Conservation (phyloP, 495 filamentous ascomycete species). For the Hypoxylon fragiforme region DNA sequence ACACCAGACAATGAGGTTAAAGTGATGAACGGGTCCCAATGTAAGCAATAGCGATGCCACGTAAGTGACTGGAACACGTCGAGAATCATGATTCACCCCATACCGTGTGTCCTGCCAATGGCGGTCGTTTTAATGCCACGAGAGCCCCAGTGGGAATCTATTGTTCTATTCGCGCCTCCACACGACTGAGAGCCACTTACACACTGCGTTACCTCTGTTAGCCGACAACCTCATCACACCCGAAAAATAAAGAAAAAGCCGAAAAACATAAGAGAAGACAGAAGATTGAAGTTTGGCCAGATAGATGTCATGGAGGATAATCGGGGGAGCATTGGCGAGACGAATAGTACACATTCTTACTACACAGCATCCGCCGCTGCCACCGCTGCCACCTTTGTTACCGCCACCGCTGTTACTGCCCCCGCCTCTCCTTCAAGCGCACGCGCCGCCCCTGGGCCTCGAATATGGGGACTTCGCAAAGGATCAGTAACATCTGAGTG, state of each 20-base stretch:
- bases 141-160: slow-evolving; percentile 3
- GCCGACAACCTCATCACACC: not conserved
- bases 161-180: slow-evolving; percentile 10
- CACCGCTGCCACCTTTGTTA: not conserved
- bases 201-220: not conserved
- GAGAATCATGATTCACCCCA: slow-evolving; percentile 13
- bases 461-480: slow-evolving; percentile 14
- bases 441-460: not conserved
- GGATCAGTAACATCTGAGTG: not conserved
- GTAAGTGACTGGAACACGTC: slow-evolving; percentile 23
- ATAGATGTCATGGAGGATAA: slow-evolving; percentile 4
- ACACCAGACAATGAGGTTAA: not conserved
- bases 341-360: not conserved
- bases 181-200: not conserved
- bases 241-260: not conserved
- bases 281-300: not conserved
- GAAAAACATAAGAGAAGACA: not conserved
- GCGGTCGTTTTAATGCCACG: slow-evolving; percentile 1
- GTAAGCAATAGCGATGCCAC: slow-evolving; percentile 17
- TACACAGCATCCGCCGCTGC: not conserved
- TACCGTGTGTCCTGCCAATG: slow-evolving; percentile 15
- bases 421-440: not conserved
- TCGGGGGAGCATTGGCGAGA: not conserved
- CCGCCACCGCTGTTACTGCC: not conserved
- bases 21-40: slow-evolving; percentile 9